Percentiles rank a stretch among this genome's conserved stretches.
Conservation (phyloP, 169 alveolate genomes). For the Eimeria necatrix region DNA sequence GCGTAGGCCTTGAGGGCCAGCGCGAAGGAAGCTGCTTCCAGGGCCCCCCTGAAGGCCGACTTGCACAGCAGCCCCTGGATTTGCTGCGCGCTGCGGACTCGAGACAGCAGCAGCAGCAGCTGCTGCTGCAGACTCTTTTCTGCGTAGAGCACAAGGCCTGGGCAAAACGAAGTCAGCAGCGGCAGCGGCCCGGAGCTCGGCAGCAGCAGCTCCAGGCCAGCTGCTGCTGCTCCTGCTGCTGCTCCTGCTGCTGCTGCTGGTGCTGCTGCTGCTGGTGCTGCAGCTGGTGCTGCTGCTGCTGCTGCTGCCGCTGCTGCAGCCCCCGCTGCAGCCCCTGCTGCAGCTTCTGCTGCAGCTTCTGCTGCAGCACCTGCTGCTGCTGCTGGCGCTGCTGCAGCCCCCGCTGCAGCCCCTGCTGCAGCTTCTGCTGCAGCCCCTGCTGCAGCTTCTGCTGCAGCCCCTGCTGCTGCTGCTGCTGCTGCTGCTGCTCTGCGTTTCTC, state of each 20-base stretch:
- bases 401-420: neutral
- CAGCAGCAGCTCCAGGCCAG: neutral
- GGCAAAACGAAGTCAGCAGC: conserved; percentile 93
- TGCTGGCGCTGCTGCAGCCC: neutral
- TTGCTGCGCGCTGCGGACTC: conserved; percentile 93
- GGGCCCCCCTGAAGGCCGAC: conserved; percentile 28
- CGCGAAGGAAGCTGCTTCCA: neutral
- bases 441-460: no score
- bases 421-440: no score
- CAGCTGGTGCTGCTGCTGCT: neutral
- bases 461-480: no score
- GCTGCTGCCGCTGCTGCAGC: neutral
- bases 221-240: neutral
- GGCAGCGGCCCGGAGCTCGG: conserved; percentile 82
- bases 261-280: neutral
- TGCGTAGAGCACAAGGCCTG: conserved; percentile 96
- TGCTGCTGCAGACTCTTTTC: conserved; percentile 92
- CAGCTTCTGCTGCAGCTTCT: no score
- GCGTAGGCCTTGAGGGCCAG: conserved; percentile 5
- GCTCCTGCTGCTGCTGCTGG: neutral
- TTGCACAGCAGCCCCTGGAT: conserved; percentile 89
- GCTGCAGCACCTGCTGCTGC: no score
- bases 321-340: neutral
- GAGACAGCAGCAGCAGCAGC: conserved; percentile 90
- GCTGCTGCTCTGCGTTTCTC: neutral